These are phyloP conservation scores for Kodamaea hsintzibuensis DNA, from an alignment of 805 yeast genomes.

Conservation along the genomic window DNA sequence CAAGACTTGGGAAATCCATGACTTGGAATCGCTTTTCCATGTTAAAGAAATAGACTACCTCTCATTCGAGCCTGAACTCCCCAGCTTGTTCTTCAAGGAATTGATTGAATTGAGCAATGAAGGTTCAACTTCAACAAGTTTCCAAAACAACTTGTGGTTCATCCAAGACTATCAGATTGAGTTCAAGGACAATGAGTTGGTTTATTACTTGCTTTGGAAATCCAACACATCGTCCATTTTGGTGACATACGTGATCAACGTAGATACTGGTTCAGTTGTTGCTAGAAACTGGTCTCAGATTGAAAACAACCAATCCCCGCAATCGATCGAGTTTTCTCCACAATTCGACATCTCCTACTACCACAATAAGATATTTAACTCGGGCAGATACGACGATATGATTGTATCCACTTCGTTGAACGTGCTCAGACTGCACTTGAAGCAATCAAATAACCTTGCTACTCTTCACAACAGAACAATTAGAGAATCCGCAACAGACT, in stretches of 20 bases:
- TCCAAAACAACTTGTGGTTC: constrained; percentile 38
- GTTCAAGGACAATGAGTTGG: constrained; percentile 1
- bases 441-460: neutral
- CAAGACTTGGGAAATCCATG: constrained; percentile 23
- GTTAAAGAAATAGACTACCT: constrained; percentile 15
- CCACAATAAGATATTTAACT: constrained; percentile 47
- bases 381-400: constrained; percentile 48
- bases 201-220: constrained; percentile 55
- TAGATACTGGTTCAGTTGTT: constrained; percentile 15
- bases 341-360: constrained; percentile 39
- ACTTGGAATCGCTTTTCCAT: constrained; percentile 5
- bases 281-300: constrained; percentile 18
- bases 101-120: neutral
- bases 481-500: constrained; percentile 30
- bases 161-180: constrained; percentile 37
- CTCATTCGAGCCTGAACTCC: constrained; percentile 22
- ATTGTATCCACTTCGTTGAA: constrained; percentile 55
- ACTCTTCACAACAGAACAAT: constrained; percentile 16
- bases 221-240: constrained; percentile 53
- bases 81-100: constrained; percentile 9
- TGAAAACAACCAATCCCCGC: constrained; percentile 10
- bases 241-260: constrained; percentile 17
- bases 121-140: neutral
- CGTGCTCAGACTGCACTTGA: constrained; percentile 47
- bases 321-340: constrained; percentile 23